Conservation (phyloP, 108 stramenopile species). For the Skeletonema marinoi region DNA sequence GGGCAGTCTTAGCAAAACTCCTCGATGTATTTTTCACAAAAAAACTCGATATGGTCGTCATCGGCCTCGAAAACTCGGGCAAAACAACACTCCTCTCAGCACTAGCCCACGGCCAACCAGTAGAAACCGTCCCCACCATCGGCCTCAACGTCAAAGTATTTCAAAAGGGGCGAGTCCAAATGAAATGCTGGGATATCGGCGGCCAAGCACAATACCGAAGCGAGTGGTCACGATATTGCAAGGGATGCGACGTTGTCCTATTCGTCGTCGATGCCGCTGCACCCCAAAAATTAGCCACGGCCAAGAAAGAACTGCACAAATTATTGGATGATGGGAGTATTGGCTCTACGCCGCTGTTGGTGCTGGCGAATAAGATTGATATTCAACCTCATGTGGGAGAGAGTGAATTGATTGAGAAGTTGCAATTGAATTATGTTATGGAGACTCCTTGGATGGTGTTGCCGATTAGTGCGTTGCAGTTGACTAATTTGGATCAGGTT, state of each 20-base stretch:
- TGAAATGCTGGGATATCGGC: conserved; percentile 99
- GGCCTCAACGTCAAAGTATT: conserved; percentile 97
- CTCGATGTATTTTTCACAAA: conserved; percentile 92
- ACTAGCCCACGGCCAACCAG: conserved; percentile 89
- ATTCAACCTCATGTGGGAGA: conserved; percentile 87
- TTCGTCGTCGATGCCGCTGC: conserved; percentile 96
- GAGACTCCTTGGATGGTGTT: conserved; percentile 97
- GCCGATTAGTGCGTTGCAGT: conserved; percentile 87
- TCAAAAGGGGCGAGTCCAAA: conserved; percentile 88
- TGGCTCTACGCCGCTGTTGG: conserved; percentile 87
- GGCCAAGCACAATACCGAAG: conserved; percentile 93
- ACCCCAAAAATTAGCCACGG: conserved; percentile 83
- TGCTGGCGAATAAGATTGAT: conserved; percentile 97
- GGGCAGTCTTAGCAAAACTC: conserved; percentile 72
- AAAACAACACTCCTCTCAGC: conserved; percentile 96
- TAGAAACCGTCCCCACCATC: conserved; percentile 96
- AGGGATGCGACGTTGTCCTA: conserved; percentile 94
- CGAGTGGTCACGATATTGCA: conserved; percentile 94
- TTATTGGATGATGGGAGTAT: conserved; percentile 90
- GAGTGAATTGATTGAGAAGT: conserved; percentile 83
- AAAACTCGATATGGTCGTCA: conserved; percentile 96
- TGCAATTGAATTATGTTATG: conserved; percentile 95
- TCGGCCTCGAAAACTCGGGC: conserved; percentile 94
- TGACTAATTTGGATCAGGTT: conserved; percentile 94
- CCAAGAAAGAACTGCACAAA: conserved; percentile 94